These are phyloP conservation scores for Magnolia kwangsiensis DNA, from an alignment of 164 flowering plant species.

Conservation along the genomic window DNA sequence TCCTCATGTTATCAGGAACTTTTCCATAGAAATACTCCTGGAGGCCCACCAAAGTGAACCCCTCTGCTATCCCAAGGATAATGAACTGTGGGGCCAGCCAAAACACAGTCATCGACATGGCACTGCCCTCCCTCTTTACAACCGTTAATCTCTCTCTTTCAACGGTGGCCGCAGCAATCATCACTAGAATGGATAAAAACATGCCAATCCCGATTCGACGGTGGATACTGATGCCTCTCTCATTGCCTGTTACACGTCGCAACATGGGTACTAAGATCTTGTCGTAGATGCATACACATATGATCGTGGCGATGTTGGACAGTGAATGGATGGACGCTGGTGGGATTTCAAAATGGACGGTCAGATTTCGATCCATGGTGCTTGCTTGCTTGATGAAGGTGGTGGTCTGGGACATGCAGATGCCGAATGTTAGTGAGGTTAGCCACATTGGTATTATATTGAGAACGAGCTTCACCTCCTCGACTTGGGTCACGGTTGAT, in stretches of 20 bases:
- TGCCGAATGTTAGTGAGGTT: conserved; percentile 45
- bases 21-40: conserved; percentile 76
- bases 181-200: conserved; percentile 29
- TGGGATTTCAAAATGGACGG: conserved; percentile 40
- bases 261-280: conserved; percentile 48
- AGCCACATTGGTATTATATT: conserved; percentile 71
- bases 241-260: conserved; percentile 40
- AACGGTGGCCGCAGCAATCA: conserved; percentile 44
- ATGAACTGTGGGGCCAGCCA: conserved; percentile 67
- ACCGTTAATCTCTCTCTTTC: conserved; percentile 18
- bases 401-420: conserved; percentile 51
- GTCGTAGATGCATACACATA: conserved; percentile 48
- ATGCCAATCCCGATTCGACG: conserved; percentile 67
- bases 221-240: conserved; percentile 58
- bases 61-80: conserved; percentile 51
- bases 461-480: conserved; percentile 62
- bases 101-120: conserved; percentile 43
- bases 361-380: conserved; percentile 42
- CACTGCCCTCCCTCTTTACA: not conserved
- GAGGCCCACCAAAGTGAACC: conserved; percentile 59
- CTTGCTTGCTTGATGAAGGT: conserved; percentile 76
- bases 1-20: conserved; percentile 68
- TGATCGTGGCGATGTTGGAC: conserved; percentile 40
- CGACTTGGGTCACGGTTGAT: conserved; percentile 61
- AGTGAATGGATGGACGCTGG: conserved; percentile 52